Conservation (phyloP, 2,329 filamentous ascomycete genomes). For the Ophiognomonia clavigignenti-juglandacearum region DNA sequence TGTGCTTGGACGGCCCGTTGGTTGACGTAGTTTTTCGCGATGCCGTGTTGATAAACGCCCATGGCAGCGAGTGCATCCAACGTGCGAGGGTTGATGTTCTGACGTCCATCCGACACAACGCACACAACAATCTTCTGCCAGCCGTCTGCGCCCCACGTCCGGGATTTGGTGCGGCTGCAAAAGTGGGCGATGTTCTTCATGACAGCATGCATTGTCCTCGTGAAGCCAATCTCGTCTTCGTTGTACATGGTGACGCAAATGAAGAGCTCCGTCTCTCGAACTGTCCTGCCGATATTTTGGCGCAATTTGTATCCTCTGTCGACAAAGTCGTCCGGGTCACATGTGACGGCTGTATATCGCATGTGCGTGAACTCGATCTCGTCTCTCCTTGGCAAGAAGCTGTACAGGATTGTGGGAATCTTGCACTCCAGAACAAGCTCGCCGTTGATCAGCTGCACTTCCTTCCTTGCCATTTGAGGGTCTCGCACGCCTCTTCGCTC, state of each 20-base stretch:
- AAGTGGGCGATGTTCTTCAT: slow-evolving; percentile 99
- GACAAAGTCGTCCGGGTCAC: slow-evolving; percentile 91
- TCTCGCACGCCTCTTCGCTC: slow-evolving; percentile 80
- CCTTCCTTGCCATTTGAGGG: slow-evolving; percentile 86
- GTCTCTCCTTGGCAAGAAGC: slow-evolving; percentile 87
- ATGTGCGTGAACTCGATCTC: slow-evolving; percentile 98
- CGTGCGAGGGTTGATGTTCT: slow-evolving; percentile 84
- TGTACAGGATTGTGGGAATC: slow-evolving; percentile 96
- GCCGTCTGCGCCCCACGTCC: slow-evolving; percentile 93
- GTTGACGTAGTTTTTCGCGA: slow-evolving; percentile 98
- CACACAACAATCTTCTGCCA: slow-evolving; percentile 99
- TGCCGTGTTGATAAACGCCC: slow-evolving; percentile 96
- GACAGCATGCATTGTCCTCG: slow-evolving; percentile 95
- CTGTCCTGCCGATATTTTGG: slow-evolving; percentile 79
- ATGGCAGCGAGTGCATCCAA: slow-evolving; percentile 93
- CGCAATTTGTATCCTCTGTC: slow-evolving; percentile 85
- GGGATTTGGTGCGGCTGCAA: slow-evolving; percentile 83
- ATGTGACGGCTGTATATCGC: slow-evolving; percentile 98
- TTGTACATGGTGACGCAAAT: slow-evolving; percentile 99
- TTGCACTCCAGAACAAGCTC: slow-evolving; percentile 98
- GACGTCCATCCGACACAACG: slow-evolving; percentile 89
- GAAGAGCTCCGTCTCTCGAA: slow-evolving; percentile 89
- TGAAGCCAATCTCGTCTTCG: slow-evolving; percentile 94
- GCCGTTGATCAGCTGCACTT: slow-evolving; percentile 94
- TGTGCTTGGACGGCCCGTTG: slow-evolving; percentile 92